Evolutionary conservation across 2,329 filamentous ascomycete genomes (phyloP), one percentile per base, ranked within the genome.

Genomic region (Eutypella sp.): DNA sequence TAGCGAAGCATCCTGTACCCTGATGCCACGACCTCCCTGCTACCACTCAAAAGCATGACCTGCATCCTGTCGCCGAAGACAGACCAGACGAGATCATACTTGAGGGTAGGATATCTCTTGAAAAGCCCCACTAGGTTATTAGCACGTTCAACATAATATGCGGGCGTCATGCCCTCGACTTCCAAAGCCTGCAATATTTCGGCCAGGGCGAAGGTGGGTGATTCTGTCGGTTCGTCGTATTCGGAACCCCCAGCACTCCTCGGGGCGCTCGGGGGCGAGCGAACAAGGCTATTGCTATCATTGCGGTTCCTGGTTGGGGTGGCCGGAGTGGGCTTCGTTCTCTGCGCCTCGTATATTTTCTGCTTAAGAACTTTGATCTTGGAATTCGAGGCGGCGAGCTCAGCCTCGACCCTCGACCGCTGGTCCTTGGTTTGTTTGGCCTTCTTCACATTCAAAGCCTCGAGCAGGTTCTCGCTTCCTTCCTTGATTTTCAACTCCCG

Each of bases 401-500:
- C 93, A 41, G 87, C 86, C 70, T 99, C 88, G 23, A 91, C 87
- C 57, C 80, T 78, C 49, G 79, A 73, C 38, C 88, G 80, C 63
- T 92, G 88, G 49, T 92, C 92, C 63, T 91, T 95, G 52, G 87
- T 87, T 65, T 97, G 92, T 69, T 97, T 99, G 39, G 89, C 86
- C 66, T 95, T 96, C 69, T 99, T 99, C 38, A 84, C 80, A 65
- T 96, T 89, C 54, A 99, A 72, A 11, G 93, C 93, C 71, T 99
- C 93, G 33, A 99, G 75, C 80, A 99, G 84, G 64, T 99, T 99
- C 73, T 99, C 93, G 47, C 92, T 96, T 18, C 93, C 93, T 59
- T 92, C 87, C 67, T 95, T 96, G 64, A 99, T 97, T 74, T 97
- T 97, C 71, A 91, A 84, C 70, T 99, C 95, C 60, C 95, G 92